phyloP scores from a whole-genome alignment of 2,329 filamentous ascomycete genomes.

The Aspergillus chevalieri region DNA sequence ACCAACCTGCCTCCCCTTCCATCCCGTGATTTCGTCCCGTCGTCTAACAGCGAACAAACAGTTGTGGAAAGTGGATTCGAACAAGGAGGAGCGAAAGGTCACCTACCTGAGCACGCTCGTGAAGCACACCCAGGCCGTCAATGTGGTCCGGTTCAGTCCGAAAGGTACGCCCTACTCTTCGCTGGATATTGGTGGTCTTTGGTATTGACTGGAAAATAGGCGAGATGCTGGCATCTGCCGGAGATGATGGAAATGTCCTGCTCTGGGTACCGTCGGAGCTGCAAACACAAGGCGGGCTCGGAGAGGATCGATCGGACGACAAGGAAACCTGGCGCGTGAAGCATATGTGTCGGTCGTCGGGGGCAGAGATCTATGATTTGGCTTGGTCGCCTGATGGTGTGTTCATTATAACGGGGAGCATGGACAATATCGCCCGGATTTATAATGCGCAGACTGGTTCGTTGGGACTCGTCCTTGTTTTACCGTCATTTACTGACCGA shows the following conservation, averaged over 20 bases:
- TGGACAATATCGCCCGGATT: slow-evolving; percentile 97
- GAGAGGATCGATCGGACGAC: slow-evolving; percentile 80
- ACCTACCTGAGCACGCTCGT: slow-evolving; percentile 85
- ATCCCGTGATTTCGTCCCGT: slow-evolving; percentile 3
- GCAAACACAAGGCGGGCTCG: slow-evolving; percentile 61
- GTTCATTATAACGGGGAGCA: slow-evolving; percentile 97
- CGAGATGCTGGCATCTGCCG: slow-evolving; percentile 87
- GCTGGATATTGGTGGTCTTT: background rate
- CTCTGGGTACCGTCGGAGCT: slow-evolving; percentile 88
- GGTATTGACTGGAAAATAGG: slow-evolving; percentile 48
- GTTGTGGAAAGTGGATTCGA: slow-evolving; percentile 85
- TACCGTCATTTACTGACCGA: slow-evolving; percentile 13
- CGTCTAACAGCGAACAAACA: slow-evolving; percentile 39
- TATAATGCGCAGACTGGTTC: slow-evolving; percentile 88
- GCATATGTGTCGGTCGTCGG: slow-evolving; percentile 93
- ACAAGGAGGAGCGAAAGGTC: slow-evolving; percentile 80
- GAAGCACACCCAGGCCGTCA: slow-evolving; percentile 95
- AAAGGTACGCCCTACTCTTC: slow-evolving; percentile 56
- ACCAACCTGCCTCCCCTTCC: background rate
- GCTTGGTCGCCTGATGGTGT: slow-evolving; percentile 97
- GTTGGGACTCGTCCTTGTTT: slow-evolving; percentile 17
- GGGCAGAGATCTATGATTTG: slow-evolving; percentile 94
- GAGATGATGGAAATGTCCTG: slow-evolving; percentile 94
- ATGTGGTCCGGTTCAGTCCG: slow-evolving; percentile 93
- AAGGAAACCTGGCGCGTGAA: slow-evolving; percentile 96